Percentiles rank a stretch among this genome's conserved stretches.
These are phyloP conservation scores for Carex arenaria DNA, from an alignment of 202 grass and related monocot genomes.

Conservation along the genomic window DNA sequence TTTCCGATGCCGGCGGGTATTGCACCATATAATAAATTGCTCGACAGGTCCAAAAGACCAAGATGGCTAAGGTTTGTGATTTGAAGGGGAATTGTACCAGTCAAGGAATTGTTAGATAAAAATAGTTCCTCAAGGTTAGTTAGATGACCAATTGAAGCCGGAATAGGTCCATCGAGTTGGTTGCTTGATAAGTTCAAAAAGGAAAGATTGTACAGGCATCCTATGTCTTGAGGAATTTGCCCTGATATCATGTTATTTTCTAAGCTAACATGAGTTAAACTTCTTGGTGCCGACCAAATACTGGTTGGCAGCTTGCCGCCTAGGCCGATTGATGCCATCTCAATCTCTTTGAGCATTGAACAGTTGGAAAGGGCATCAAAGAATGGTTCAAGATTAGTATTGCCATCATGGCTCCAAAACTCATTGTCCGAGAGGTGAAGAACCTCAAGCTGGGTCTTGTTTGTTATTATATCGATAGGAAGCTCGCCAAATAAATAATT, in stretches of 20 bases:
- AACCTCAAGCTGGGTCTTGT: neutral
- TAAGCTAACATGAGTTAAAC: constrained; percentile 34
- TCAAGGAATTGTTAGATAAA: constrained; percentile 50
- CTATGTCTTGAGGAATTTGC: constrained; percentile 48
- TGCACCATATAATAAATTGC: constrained; percentile 41
- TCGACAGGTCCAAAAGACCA: constrained; percentile 54
- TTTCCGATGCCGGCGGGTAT: constrained; percentile 53
- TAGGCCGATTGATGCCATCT: constrained; percentile 34
- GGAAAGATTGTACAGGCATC: constrained; percentile 52
- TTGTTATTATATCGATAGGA: constrained; percentile 33
- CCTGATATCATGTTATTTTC: constrained; percentile 60
- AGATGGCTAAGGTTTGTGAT: constrained; percentile 41
- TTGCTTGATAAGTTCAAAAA: constrained; percentile 80
- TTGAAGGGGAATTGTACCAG: constrained; percentile 40
- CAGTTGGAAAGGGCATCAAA: constrained; percentile 61
- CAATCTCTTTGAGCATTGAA: constrained; percentile 34
- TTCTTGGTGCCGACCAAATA: constrained; percentile 10
- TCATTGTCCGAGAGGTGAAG: constrained; percentile 55
- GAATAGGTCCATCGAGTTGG: constrained; percentile 47
- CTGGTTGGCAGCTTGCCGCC: constrained; percentile 39
- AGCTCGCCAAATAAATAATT: constrained; percentile 53
- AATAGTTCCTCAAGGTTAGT: constrained; percentile 34
- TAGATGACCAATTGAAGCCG: constrained; percentile 39
- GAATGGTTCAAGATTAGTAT: constrained; percentile 77
- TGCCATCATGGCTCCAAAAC: constrained; percentile 50